Percentiles rank a stretch among this genome's conserved stretches.
These are phyloP conservation scores for Beauveria australis DNA, from an alignment of 2,329 filamentous ascomycete genomes.

Conservation along the genomic window DNA sequence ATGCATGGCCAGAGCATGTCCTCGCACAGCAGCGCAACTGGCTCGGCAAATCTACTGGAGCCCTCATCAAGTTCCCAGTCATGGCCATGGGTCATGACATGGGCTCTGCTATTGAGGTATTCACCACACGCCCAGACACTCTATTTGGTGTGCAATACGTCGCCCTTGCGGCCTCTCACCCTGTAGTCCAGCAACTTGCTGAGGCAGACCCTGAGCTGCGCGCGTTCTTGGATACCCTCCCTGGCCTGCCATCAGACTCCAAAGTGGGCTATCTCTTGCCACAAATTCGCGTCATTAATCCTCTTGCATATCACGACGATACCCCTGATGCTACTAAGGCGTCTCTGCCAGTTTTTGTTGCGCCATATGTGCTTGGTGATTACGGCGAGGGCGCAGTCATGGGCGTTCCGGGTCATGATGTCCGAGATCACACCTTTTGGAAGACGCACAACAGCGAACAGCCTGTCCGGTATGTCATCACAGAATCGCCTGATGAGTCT, in stretches of 20 bases:
- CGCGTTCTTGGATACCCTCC: conserved; percentile 58
- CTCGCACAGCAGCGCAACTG: conserved; percentile 79
- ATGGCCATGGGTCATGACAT: conserved; percentile 32
- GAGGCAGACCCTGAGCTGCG: conserved; percentile 52
- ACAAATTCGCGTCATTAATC: conserved; percentile 55
- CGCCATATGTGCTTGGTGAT: conserved; percentile 76
- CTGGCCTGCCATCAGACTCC: conserved; percentile 44
- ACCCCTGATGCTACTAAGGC: conserved; percentile 43
- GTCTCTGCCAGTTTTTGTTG: conserved; percentile 67
- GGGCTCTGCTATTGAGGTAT: conserved; percentile 56
- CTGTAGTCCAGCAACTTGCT: conserved; percentile 56
- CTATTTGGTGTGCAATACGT: conserved; percentile 82
- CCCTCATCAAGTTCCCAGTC: conserved; percentile 62
- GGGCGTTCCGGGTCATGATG: conserved; percentile 83
- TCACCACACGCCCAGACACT: conserved; percentile 79
- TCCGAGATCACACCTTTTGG: conserved; percentile 74
- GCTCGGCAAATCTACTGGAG: conserved; percentile 72
- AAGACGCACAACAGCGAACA: conserved; percentile 54
- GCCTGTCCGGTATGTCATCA: conserved; percentile 56
- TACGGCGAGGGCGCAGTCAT: conserved; percentile 86
- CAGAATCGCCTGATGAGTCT: conserved; percentile 39
- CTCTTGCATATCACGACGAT: conserved; percentile 48
- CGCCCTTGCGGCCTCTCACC: conserved; percentile 66
- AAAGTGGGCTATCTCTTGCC: conserved; percentile 62
- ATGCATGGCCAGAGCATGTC: conserved; percentile 75